Conservation (phyloP, 805 yeast genomes). For the Candida methanosorbosa region DNA sequence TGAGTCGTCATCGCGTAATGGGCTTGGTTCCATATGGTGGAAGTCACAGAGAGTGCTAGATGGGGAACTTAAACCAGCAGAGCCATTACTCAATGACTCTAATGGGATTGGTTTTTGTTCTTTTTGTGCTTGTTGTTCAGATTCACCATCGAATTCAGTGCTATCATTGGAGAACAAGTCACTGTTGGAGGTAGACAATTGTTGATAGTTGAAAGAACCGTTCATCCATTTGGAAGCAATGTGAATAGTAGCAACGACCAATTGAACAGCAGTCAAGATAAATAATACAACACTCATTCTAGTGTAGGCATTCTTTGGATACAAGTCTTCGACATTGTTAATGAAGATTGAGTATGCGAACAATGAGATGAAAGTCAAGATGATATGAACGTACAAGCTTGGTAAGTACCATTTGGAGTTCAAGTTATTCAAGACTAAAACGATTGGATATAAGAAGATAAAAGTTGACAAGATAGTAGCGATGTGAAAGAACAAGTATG, state of each 20-base stretch:
- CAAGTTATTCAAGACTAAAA: slow-evolving; percentile 55
- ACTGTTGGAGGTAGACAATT: too few relatives aligned
- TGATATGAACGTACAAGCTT: slow-evolving; percentile 41
- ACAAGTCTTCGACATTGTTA: slow-evolving; percentile 52
- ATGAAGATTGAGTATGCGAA: slow-evolving; percentile 49
- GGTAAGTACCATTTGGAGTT: slow-evolving; percentile 53
- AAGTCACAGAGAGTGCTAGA: slow-evolving; percentile 27
- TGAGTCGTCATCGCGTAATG: slow-evolving; percentile 3
- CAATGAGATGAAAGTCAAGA: slow-evolving; percentile 39
- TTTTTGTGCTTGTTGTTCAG: background rate
- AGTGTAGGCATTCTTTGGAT: slow-evolving; percentile 69
- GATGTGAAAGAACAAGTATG: slow-evolving; percentile 49
- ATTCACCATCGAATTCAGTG: background rate
- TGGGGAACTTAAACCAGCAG: slow-evolving; percentile 18
- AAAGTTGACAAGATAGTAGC: slow-evolving; percentile 33
- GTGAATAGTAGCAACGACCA: slow-evolving; percentile 41
- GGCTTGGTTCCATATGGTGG: slow-evolving; percentile 10
- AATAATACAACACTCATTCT: slow-evolving; percentile 57
- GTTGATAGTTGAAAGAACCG: too few relatives aligned
- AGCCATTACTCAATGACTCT: slow-evolving; percentile 1
- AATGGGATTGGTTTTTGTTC: background rate
- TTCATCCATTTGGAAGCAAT: slow-evolving; percentile 36
- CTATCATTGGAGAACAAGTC: background rate
- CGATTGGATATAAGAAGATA: slow-evolving; percentile 56
- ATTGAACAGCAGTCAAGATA: slow-evolving; percentile 44